Percentiles rank a stretch among this genome's conserved stretches.
Evolutionary conservation across 768 basidiomycete genomes (phyloP).

Genomic region (Termitomyces sp.): DNA sequence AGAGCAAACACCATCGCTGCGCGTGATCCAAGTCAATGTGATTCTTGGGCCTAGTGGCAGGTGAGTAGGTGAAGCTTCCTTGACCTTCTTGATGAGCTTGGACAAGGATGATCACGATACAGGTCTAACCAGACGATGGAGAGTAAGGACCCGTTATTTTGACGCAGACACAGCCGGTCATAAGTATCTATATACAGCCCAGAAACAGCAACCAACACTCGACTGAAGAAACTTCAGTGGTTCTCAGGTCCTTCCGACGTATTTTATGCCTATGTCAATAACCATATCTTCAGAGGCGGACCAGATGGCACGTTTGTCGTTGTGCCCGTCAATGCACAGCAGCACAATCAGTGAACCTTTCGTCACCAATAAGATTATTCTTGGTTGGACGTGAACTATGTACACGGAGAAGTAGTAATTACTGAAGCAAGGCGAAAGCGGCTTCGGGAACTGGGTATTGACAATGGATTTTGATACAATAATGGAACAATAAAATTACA

Average conservation of each 20-base stretch:
- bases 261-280: neutral
- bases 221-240: neutral
- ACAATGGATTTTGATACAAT: neutral
- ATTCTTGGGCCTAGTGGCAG: neutral
- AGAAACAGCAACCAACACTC: neutral
- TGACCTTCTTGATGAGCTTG: neutral
- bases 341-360: no score
- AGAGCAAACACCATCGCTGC: neutral
- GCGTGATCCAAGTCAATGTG: neutral
- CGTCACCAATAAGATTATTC: no score
- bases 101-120: neutral
- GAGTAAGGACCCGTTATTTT: neutral
- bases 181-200: neutral
- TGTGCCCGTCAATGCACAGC: neutral
- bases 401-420: no score
- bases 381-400: no score
- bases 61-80: neutral
- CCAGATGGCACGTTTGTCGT: constrained; percentile 1
- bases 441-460: neutral
- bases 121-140: neutral
- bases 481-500: neutral
- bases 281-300: neutral
- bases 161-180: neutral
- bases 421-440: neutral
- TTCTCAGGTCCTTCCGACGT: neutral